A percentile compares a stretch with the other conserved stretches of the same genome.
These are phyloP conservation scores for Solanum virginianum DNA, from an alignment of 257 asterid species.

Conservation along the genomic window DNA sequence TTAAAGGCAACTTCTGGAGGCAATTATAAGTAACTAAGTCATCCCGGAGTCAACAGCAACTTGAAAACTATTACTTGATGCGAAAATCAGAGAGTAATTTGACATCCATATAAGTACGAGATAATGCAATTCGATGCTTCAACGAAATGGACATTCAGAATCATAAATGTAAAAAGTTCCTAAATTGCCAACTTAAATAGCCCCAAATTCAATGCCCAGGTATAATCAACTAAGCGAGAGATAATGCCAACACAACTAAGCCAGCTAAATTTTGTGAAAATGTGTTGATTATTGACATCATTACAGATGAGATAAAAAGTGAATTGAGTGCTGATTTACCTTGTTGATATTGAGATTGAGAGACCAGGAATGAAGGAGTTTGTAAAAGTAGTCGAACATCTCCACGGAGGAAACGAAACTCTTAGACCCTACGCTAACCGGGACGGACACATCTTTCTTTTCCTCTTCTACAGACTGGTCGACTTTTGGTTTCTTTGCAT, in stretches of 20 bases:
- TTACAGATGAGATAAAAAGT: background rate
- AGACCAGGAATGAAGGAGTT: constrained; percentile 64
- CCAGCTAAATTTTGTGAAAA: background rate
- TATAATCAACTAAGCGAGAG: background rate
- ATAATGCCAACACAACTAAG: background rate
- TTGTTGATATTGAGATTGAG: constrained; percentile 49
- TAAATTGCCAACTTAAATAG: background rate
- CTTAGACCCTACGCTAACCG: constrained; percentile 49
- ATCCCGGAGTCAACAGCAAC: background rate
- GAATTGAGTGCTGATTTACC: constrained; percentile 23
- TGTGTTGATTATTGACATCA: background rate
- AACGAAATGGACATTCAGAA: background rate
- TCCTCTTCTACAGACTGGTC: constrained; percentile 2
- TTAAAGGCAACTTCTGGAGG: background rate
- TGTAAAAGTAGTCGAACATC: constrained; percentile 65
- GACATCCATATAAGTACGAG: background rate
- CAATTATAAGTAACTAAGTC: background rate
- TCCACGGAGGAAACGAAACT: constrained; percentile 49
- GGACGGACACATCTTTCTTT: constrained; percentile 2
- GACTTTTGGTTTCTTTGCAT: constrained; percentile 31
- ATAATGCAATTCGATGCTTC: background rate
- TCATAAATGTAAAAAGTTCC: background rate
- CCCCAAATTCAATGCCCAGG: background rate
- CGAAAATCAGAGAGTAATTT: background rate
- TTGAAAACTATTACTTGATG: background rate